Conservation (phyloP, 768 basidiomycete species). For the Lentinula sp. region DNA sequence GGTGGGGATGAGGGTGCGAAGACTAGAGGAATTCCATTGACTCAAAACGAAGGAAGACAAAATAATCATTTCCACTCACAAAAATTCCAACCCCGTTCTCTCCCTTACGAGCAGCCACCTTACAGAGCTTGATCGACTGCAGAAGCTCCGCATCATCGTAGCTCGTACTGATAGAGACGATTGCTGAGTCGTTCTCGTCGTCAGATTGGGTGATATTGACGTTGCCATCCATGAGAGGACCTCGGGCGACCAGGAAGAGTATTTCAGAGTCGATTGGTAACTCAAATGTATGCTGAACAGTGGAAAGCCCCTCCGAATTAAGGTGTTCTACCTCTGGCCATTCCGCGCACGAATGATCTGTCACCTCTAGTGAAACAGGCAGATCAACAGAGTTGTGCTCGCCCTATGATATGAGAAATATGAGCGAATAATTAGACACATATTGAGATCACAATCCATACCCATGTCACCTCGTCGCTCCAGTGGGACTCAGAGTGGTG, state of each 20-base stretch:
- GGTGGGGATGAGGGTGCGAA: slow-evolving; percentile 7
- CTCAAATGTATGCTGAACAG: slow-evolving; percentile 10
- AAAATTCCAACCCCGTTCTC: slow-evolving; percentile 30
- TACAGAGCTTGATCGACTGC: slow-evolving; percentile 22
- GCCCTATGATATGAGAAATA: neutral
- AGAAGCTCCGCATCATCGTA: slow-evolving; percentile 19
- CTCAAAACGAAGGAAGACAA: neutral
- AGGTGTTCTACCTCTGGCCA: neutral
- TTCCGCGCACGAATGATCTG: neutral
- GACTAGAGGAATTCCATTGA: neutral
- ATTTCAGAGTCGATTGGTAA: slow-evolving; percentile 20
- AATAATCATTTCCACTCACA: slow-evolving; percentile 16
- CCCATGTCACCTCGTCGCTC: neutral
- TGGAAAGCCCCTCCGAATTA: neutral
- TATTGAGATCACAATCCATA: neutral
- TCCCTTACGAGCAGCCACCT: slow-evolving; percentile 15
- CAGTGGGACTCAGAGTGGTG: neutral
- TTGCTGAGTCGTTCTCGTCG: slow-evolving; percentile 13
- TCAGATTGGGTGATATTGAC: slow-evolving; percentile 23
- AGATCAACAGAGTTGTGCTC: neutral
- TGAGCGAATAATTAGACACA: neutral
- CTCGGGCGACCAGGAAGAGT: slow-evolving; percentile 24
- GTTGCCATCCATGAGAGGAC: slow-evolving; percentile 18
- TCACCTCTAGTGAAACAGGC: neutral
- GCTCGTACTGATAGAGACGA: slow-evolving; percentile 23